Evolutionary conservation across 495 filamentous ascomycete species (phyloP), one percentile per base, ranked within the genome.

Genomic region (Aspergillus ostianus): DNA sequence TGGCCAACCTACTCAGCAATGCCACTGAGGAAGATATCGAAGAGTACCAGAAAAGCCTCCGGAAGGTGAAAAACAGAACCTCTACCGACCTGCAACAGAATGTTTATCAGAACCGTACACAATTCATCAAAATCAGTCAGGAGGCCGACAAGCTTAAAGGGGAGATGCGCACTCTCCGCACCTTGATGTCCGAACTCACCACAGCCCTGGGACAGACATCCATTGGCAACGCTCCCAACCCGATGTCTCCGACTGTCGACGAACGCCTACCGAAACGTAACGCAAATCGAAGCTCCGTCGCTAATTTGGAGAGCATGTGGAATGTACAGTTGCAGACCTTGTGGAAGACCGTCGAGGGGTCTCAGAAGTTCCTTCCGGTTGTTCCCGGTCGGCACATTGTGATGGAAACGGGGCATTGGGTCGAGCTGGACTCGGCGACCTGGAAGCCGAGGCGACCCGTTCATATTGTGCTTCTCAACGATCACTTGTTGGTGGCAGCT

Each of bases 81-180:
- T 92, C 92, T 3, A 86, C 86, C 30, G 92, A 98, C 66, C 81
- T 99, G 10, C 95, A 98, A 67, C 90, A 95, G 66, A 99, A 92
- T 77, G 91, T 99, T 32, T 97, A 93, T 73, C 92, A 97, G 68
- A 99, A 99, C 73, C 87, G 94, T 49, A 96, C 92, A 0, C 93
- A 98, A 66, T 99, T 99, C 74, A 96, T 99, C 79, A 93, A 95
- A 66, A 98, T 99, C 73, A 96, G 91, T 72, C 94, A 97, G 76
- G 95, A 99, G 74, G 96, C 96, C 3, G 94, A 99, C 67, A 97
- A 96, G 73, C 84, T 99, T 54, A 98, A 97, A 69, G 84, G 87
- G 49, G 94, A 99, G 72, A 98, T 99, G 93, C 85, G 92, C 21
- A 87, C 89, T 2, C 85, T 99, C 4, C 83, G 90, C 19, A 87